Conservation (phyloP, 2,329 filamentous ascomycete species). For the Phialemoniopsis sp. region DNA sequence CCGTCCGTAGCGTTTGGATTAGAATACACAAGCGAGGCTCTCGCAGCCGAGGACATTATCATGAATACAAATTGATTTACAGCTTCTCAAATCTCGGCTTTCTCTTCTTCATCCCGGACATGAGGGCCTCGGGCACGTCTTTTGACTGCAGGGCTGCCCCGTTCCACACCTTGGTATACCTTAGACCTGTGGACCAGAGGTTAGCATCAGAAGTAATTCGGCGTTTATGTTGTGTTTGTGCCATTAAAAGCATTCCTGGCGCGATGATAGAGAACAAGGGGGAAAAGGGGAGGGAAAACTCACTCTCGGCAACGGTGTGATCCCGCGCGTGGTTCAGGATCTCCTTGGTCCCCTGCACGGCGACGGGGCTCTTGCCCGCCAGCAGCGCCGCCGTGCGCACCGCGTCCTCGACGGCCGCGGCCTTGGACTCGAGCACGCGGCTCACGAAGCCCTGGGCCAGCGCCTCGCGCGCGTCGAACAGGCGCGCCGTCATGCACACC, state of each 20-base stretch:
- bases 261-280: neutral
- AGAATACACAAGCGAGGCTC: too few species aligned
- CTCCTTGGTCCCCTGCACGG: conserved; percentile 84
- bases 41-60: too few species aligned
- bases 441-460: conserved; percentile 66
- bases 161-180: conserved; percentile 88
- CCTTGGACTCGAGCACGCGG: conserved; percentile 57
- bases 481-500: conserved; percentile 65
- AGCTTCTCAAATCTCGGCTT: conserved; percentile 84
- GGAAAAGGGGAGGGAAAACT: conserved; percentile 22
- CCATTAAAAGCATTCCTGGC: too few species aligned
- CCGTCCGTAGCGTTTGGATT: too few species aligned
- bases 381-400: conserved; percentile 62
- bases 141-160: conserved; percentile 73
- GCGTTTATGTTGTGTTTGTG: neutral
- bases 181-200: conserved; percentile 47
- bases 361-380: conserved; percentile 80
- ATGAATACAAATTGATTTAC: conserved; percentile 30
- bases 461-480: conserved; percentile 68
- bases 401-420: conserved; percentile 56
- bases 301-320: conserved; percentile 71
- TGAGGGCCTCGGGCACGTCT: conserved; percentile 71
- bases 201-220: conserved; percentile 7
- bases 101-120: conserved; percentile 73
- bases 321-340: conserved; percentile 79